Evolutionary conservation across 495 filamentous ascomycete genomes (phyloP).

Genomic region (Astrocystis sublimbata): DNA sequence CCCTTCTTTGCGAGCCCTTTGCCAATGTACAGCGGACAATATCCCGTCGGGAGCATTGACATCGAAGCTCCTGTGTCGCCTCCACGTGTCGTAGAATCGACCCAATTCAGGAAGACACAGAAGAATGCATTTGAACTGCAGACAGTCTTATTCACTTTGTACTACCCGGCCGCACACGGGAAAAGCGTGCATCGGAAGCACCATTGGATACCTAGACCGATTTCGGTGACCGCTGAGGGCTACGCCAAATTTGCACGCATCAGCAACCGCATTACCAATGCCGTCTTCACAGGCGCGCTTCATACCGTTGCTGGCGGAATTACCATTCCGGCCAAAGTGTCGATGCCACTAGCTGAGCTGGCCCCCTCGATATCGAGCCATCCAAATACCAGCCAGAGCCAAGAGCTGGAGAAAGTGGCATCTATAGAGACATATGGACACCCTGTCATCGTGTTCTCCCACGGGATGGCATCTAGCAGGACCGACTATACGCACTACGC

Average conservation of each 20-base stretch:
- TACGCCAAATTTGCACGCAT: conserved; percentile 49
- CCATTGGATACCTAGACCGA: conserved; percentile 51
- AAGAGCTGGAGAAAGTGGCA: conserved; percentile 23
- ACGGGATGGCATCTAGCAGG: conserved; percentile 52
- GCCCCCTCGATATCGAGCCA: conserved; percentile 19
- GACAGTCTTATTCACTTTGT: conserved; percentile 52
- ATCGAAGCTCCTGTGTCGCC: conserved; percentile 43
- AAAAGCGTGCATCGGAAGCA: conserved; percentile 31
- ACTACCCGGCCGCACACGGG: conserved; percentile 44
- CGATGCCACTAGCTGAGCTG: conserved; percentile 40
- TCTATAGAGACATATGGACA: conserved; percentile 27
- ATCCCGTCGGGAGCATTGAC: conserved; percentile 50
- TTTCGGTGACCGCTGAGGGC: conserved; percentile 50
- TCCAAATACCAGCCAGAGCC: conserved; percentile 24
- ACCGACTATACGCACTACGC: conserved; percentile 56
- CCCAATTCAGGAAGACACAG: conserved; percentile 38
- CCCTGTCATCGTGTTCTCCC: conserved; percentile 55
- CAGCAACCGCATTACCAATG: conserved; percentile 43
- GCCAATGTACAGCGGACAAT: conserved; percentile 50
- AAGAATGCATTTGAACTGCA: conserved; percentile 47
- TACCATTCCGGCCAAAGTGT: conserved; percentile 47
- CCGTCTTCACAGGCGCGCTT: conserved; percentile 37
- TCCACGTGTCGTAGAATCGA: conserved; percentile 34
- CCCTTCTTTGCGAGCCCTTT: conserved; percentile 46
- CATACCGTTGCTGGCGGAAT: conserved; percentile 40